Conservation (phyloP, 202 grass and related monocot genomes). For the Schoenoplectus tabernaemontani region DNA sequence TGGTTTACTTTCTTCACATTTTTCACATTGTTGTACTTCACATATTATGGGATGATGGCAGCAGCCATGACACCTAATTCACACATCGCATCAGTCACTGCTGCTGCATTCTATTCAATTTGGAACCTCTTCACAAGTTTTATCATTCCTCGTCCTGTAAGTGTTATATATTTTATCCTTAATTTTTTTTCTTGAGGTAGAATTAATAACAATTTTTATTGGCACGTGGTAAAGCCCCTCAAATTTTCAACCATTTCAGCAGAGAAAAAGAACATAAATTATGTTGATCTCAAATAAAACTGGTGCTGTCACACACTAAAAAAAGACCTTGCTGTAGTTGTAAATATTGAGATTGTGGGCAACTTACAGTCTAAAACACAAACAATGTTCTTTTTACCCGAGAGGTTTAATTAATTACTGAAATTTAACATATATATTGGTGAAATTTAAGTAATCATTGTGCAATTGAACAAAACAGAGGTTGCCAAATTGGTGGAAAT, state of each 20-base stretch:
- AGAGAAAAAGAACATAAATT: too few relatives aligned
- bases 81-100: conserved; percentile 19
- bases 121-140: conserved; percentile 43
- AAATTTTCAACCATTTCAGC: too few relatives aligned
- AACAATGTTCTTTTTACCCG: not conserved
- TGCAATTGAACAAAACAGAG: conserved; percentile 40
- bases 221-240: too few relatives aligned
- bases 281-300: too few relatives aligned
- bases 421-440: too few relatives aligned
- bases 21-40: conserved; percentile 47
- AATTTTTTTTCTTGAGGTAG: not conserved
- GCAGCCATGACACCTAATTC: conserved; percentile 29
- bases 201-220: not conserved
- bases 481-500: conserved; percentile 82
- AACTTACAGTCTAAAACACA: too few relatives aligned
- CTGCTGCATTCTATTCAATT: conserved; percentile 10
- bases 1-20: conserved; percentile 39
- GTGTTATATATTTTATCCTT: not conserved
- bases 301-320: too few relatives aligned
- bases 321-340: too few relatives aligned
- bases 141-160: conserved; percentile 37
- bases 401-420: not conserved
- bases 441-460: not conserved
- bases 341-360: too few relatives aligned
- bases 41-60: conserved; percentile 44